Conservation (phyloP, 2,329 filamentous ascomycete species). For the Hypoxylon sp. region DNA sequence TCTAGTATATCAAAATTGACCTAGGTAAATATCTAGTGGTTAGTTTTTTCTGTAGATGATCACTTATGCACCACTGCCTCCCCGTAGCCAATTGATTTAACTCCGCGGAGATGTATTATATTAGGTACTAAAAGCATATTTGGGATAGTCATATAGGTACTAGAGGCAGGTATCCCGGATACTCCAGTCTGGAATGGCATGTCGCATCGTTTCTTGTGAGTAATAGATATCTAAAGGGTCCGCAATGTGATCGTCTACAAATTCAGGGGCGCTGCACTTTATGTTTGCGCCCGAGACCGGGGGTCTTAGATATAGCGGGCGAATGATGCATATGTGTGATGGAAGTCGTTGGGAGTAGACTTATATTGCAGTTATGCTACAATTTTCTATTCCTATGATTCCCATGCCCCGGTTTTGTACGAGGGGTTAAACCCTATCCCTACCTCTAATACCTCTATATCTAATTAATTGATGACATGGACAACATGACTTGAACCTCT, state of each 20-base stretch:
- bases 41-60: too few relatives aligned
- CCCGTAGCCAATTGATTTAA: background rate
- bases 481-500: background rate
- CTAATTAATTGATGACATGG: background rate
- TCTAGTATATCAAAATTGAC: too few relatives aligned
- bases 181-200: too few relatives aligned
- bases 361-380: background rate
- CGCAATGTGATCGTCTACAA: too few relatives aligned
- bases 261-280: background rate
- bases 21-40: too few relatives aligned
- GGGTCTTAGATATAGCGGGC: too few relatives aligned
- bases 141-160: background rate
- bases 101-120: constrained; percentile 27
- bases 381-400: background rate
- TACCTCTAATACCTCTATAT: background rate
- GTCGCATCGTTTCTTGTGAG: too few relatives aligned
- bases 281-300: background rate
- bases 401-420: background rate
- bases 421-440: background rate
- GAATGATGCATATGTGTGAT: background rate
- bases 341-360: background rate
- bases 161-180: too few relatives aligned
- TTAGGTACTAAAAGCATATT: background rate
- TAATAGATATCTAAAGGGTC: too few relatives aligned
- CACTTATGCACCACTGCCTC: too few relatives aligned